Conservation (phyloP, 2,329 filamentous ascomycete genomes). For the Penicillium sp. region DNA sequence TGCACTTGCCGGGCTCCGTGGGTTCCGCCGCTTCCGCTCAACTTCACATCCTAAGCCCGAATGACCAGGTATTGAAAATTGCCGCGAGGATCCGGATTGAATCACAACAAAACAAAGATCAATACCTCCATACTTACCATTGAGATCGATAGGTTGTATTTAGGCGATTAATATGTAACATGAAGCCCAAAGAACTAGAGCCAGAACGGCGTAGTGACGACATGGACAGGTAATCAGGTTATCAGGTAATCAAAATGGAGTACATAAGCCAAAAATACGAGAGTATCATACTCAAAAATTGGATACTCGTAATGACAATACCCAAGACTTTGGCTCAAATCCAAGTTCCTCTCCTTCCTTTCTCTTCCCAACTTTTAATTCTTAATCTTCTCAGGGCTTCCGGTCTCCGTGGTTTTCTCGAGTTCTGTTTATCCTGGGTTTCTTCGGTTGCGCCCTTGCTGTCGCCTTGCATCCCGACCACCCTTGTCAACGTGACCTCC, state of each 20-base stretch:
- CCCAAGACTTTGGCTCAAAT: slow-evolving; percentile 6
- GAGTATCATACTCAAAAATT: slow-evolving; percentile 2
- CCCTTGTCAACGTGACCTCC: slow-evolving; percentile 32
- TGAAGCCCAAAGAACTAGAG: neutral
- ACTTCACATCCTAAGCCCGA: slow-evolving; percentile 4
- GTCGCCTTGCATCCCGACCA: slow-evolving; percentile 29
- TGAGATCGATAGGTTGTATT: too few species aligned
- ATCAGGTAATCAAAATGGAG: neutral
- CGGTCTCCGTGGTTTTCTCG: slow-evolving; percentile 15
- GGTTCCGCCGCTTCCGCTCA: slow-evolving; percentile 31
- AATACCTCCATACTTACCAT: neutral
- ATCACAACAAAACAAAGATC: neutral
- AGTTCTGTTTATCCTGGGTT: slow-evolving; percentile 13
- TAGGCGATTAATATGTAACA: neutral
- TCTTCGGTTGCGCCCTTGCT: slow-evolving; percentile 24
- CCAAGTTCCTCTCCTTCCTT: slow-evolving; percentile 18
- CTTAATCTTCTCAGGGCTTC: slow-evolving; percentile 8
- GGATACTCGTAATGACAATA: slow-evolving; percentile 31
- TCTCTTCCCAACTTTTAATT: slow-evolving; percentile 17
- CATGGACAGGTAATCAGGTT: slow-evolving; percentile 19
- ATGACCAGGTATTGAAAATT: slow-evolving; percentile 2
- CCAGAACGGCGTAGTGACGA: slow-evolving; percentile 25
- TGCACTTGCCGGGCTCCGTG: slow-evolving; percentile 23
- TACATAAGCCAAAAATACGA: neutral
- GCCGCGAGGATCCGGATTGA: neutral